Evolutionary conservation across 78 protist species (phyloP).

Genomic region (Bigelowiella natans): DNA sequence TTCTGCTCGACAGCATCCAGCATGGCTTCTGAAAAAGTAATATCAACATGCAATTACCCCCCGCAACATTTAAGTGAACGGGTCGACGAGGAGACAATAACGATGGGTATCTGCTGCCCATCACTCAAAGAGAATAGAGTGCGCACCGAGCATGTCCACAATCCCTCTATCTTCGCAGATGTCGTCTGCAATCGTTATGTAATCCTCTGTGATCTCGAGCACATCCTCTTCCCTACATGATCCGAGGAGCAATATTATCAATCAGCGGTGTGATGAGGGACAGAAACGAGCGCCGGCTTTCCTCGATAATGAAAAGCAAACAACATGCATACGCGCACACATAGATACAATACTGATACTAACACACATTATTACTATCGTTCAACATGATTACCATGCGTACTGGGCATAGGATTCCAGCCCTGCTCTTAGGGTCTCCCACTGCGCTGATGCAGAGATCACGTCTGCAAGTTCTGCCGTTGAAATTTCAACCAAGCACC

Average conservation of each 20-base stretch:
- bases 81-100: no score
- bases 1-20: not conserved
- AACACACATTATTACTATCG: no score
- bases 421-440: not conserved
- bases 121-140: no score
- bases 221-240: constrained; percentile 16
- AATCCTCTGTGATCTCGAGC: constrained; percentile 8
- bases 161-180: not conserved
- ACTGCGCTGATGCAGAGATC: not conserved
- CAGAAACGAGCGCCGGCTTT: no score
- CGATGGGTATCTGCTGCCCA: no score
- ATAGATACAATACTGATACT: not conserved
- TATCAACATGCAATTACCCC: no score
- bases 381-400: no score
- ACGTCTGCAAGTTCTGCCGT: not conserved
- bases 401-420: not conserved
- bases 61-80: no score
- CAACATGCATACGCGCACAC: not conserved
- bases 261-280: no score
- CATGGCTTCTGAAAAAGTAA: no score
- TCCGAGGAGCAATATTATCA: no score
- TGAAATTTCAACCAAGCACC: not conserved
- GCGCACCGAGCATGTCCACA: not conserved
- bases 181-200: not conserved
- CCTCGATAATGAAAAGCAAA: no score